Evolutionary conservation across 129 eudicot genomes (phyloP).

Genomic region (Centella asiatica): DNA sequence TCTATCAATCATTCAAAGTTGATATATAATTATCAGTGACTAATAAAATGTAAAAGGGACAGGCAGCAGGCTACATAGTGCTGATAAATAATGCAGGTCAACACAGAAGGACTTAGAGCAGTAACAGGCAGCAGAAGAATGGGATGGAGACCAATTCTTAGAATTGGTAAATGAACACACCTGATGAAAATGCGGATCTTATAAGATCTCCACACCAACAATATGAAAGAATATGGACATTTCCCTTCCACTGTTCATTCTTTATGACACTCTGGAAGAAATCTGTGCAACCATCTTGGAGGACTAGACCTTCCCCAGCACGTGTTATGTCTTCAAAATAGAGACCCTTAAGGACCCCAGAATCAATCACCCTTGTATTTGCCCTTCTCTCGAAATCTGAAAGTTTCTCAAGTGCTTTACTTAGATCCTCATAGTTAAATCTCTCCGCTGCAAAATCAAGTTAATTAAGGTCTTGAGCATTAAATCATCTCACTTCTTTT

Average conservation of each 20-base stretch:
- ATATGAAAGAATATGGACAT: slow-evolving; percentile 61
- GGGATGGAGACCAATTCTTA: not conserved
- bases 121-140: no score
- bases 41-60: no score
- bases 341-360: slow-evolving; percentile 46
- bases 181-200: slow-evolving; percentile 75
- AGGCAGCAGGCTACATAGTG: no score
- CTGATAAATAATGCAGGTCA: no score
- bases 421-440: slow-evolving; percentile 35
- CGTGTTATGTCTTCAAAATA: slow-evolving; percentile 41
- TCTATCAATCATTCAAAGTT: no score
- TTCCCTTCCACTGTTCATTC: slow-evolving; percentile 17
- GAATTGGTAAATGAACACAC: slow-evolving; percentile 34
- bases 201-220: slow-evolving; percentile 98
- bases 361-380: slow-evolving; percentile 28
- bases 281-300: slow-evolving; percentile 51
- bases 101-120: no score
- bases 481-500: no score
- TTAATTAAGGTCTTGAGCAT: no score
- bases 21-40: no score
- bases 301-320: slow-evolving; percentile 43
- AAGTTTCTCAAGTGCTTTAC: slow-evolving; percentile 39
- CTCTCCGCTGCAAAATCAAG: no score
- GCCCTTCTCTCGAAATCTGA: slow-evolving; percentile 38
- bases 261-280: slow-evolving; percentile 35